phyloP scores from a whole-genome alignment of 2,329 filamentous ascomycete species.

The Colletotrichum orbiculare region DNA sequence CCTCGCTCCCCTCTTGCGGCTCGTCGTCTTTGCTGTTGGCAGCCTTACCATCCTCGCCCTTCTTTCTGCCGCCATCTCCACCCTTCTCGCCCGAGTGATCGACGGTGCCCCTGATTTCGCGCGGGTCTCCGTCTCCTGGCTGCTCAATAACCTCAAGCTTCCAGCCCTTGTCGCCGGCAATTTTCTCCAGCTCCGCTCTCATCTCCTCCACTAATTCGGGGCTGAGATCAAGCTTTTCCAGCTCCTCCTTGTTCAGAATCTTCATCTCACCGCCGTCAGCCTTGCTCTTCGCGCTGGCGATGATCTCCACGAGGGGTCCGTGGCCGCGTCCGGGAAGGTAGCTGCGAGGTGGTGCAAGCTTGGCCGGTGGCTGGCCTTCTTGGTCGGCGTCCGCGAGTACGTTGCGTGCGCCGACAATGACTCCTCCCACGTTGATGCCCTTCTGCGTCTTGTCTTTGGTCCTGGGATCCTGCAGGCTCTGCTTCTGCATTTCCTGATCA shows the following conservation, averaged over 20 bases:
- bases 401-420: constrained; percentile 63
- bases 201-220: constrained; percentile 76
- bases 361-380: constrained; percentile 58
- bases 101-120: constrained; percentile 77
- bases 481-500: constrained; percentile 15
- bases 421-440: constrained; percentile 61
- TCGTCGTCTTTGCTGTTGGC: constrained; percentile 6
- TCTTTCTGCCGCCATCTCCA: constrained; percentile 36
- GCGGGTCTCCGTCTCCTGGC: constrained; percentile 60
- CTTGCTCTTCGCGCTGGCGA: constrained; percentile 58
- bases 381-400: constrained; percentile 59
- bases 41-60: constrained; percentile 16
- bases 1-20: constrained; percentile 47
- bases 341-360: constrained; percentile 57
- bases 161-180: constrained; percentile 80
- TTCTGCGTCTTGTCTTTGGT: constrained; percentile 37
- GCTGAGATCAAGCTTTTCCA: constrained; percentile 75
- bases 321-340: constrained; percentile 46
- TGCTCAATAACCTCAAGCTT: constrained; percentile 82
- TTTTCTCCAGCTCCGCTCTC: constrained; percentile 72
- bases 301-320: constrained; percentile 49
- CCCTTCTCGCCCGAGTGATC: constrained; percentile 59
- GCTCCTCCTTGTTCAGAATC: constrained; percentile 71
- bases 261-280: constrained; percentile 72
- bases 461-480: constrained; percentile 12